These are phyloP conservation scores for Eugenia klotzschiana DNA, from an alignment of 441 rosid species.

Conservation along the genomic window DNA sequence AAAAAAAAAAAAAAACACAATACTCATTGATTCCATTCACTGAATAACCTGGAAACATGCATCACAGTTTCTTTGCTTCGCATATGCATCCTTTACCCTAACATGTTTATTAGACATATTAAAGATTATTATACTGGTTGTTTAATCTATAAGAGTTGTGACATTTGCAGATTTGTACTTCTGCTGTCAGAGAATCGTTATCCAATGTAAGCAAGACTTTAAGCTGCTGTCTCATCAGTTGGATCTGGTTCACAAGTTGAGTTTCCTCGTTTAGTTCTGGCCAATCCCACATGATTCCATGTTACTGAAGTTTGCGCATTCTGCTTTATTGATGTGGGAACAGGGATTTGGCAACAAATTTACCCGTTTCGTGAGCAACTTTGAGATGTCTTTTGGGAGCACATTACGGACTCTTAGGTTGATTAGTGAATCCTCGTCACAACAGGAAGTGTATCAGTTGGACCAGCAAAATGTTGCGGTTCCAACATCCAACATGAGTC, in stretches of 20 bases:
- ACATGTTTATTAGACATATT: neutral
- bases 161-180: slow-evolving; percentile 61
- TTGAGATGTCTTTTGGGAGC: slow-evolving; percentile 44
- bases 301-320: slow-evolving; percentile 9
- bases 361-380: slow-evolving; percentile 46
- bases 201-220: slow-evolving; percentile 62
- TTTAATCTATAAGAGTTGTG: neutral
- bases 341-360: slow-evolving; percentile 74
- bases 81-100: neutral
- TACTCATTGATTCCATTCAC: neutral
- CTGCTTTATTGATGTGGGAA: slow-evolving; percentile 7
- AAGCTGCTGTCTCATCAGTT: slow-evolving; percentile 18
- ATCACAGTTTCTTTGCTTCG: neutral
- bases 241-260: slow-evolving; percentile 23
- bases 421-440: neutral
- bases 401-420: neutral
- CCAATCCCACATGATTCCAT: neutral
- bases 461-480: slow-evolving; percentile 10
- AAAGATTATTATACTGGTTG: neutral
- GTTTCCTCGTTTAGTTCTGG: slow-evolving; percentile 6
- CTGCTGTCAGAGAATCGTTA: slow-evolving; percentile 78
- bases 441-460: slow-evolving; percentile 3
- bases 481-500: slow-evolving; percentile 5
- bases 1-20: no score
- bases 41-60: neutral